Conservation (phyloP, 768 basidiomycete species). For the Leccinellum albellum region DNA sequence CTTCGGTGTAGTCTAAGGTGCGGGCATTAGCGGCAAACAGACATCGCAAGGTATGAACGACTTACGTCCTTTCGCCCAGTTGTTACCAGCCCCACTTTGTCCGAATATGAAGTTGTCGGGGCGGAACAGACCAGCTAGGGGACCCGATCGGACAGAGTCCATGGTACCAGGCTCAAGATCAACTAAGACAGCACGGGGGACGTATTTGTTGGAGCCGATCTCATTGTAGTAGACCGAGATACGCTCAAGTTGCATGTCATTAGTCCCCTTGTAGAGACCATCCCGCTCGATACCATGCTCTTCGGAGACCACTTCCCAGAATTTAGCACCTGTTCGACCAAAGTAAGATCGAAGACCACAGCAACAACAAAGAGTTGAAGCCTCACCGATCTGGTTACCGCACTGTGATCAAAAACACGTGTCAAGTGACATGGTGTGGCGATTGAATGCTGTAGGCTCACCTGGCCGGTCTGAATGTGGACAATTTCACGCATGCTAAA, state of each 20-base stretch:
- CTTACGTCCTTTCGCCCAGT: constrained; percentile 99
- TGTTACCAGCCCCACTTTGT: constrained; percentile 98
- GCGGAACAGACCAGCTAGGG: constrained; percentile 89
- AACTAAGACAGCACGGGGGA: constrained; percentile 94
- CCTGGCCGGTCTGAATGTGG: constrained; percentile 99
- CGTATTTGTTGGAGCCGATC: constrained; percentile 92
- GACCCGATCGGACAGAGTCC: constrained; percentile 88
- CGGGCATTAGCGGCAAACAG: neutral
- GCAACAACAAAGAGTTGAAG: constrained; percentile 17
- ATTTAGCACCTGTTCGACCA: constrained; percentile 69
- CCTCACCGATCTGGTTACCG: constrained; percentile 97
- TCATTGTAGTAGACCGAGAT: constrained; percentile 99
- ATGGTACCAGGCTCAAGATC: constrained; percentile 98
- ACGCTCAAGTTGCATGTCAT: constrained; percentile 94
- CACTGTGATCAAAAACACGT: constrained; percentile 51
- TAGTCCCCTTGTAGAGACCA: constrained; percentile 90
- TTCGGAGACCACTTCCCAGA: constrained; percentile 98
- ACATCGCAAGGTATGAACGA: constrained; percentile 17
- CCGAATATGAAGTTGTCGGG: constrained; percentile 99
- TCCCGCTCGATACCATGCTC: constrained; percentile 95
- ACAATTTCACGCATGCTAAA: constrained; percentile 98
- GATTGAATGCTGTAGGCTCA: constrained; percentile 32
- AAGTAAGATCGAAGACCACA: constrained; percentile 16
- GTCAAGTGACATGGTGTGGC: constrained; percentile 21
- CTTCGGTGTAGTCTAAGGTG: constrained; percentile 74